Evolutionary conservation across 495 filamentous ascomycete species (phyloP).

Genomic region (Penicillium herquei): DNA sequence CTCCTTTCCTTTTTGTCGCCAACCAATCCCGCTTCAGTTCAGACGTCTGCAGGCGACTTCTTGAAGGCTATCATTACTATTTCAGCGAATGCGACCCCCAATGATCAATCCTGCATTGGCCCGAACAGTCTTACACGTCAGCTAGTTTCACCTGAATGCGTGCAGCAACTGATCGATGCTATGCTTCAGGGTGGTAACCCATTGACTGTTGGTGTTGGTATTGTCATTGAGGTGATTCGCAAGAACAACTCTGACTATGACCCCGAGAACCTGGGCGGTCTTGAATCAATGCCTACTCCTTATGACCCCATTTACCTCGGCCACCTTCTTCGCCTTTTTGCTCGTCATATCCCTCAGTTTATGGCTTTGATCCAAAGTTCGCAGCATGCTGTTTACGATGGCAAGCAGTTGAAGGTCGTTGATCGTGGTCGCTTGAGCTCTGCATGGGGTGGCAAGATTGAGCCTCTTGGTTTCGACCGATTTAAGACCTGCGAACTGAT

Average conservation of each 20-base stretch:
- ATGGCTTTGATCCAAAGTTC: conserved; percentile 80
- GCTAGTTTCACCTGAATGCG: conserved; percentile 84
- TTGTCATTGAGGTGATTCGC: conserved; percentile 96
- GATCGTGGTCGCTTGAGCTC: conserved; percentile 68
- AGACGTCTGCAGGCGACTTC: conserved; percentile 97
- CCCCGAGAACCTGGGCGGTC: conserved; percentile 76
- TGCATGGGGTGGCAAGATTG: conserved; percentile 87
- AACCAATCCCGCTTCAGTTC: conserved; percentile 77
- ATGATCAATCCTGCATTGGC: conserved; percentile 96
- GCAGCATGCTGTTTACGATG: conserved; percentile 58
- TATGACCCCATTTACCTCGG: conserved; percentile 97
- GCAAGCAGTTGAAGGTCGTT: conserved; percentile 56
- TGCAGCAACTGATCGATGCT: conserved; percentile 75
- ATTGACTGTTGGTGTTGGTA: conserved; percentile 93
- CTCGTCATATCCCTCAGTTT: conserved; percentile 88
- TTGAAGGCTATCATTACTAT: conserved; percentile 99
- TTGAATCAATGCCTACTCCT: conserved; percentile 72
- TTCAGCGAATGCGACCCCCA: conserved; percentile 95
- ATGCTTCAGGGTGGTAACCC: conserved; percentile 96
- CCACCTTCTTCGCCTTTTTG: conserved; percentile 86
- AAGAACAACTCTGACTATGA: conserved; percentile 99
- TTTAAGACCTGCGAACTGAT: conserved; percentile 99
- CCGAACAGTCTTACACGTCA: conserved; percentile 96
- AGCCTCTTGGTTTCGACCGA: conserved; percentile 93
- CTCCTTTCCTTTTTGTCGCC: conserved; percentile 84